Percentiles rank a stretch among this genome's conserved stretches.
phyloP scores from a whole-genome alignment of 73 alveolate species.

The Urostyla sp. region DNA sequence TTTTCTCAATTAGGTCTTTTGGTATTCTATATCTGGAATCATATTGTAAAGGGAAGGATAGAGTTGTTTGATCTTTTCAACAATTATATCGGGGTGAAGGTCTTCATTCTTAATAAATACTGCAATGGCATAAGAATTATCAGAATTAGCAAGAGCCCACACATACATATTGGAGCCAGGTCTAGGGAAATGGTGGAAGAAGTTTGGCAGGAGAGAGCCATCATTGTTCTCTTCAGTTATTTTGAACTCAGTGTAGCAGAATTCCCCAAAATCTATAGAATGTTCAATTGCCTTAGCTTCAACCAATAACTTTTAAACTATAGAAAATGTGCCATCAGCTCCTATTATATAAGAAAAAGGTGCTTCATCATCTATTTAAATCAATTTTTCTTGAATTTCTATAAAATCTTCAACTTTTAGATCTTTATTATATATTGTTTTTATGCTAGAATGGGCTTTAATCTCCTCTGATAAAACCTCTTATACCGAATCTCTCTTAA shows the following conservation, averaged over 20 bases:
- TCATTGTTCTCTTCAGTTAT: not conserved
- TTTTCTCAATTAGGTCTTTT: not conserved
- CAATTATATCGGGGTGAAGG: not conserved
- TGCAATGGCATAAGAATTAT: not conserved
- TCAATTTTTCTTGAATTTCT: too few species aligned
- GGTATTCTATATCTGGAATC: not conserved
- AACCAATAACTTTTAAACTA: not conserved
- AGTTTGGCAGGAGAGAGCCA: not conserved
- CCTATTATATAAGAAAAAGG: not conserved
- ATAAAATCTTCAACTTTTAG: too few species aligned
- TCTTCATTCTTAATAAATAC: not conserved
- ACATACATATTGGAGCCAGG: not conserved
- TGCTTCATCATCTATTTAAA: not conserved
- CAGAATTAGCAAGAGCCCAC: conserved; percentile 25
- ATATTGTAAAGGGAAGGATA: not conserved
- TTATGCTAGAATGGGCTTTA: not conserved
- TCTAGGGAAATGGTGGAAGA: conserved; percentile 7
- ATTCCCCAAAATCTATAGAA: not conserved
- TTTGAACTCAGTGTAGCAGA: not conserved
- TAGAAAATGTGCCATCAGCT: conserved; percentile 28
- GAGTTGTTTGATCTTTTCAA: not conserved
- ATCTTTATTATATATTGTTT: not conserved
- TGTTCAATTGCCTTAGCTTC: not conserved
- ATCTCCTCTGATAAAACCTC: not conserved
- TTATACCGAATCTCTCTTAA: not conserved